phyloP scores from a whole-genome alignment of 2,329 filamentous ascomycete genomes.

The Botrytis tulipae region DNA sequence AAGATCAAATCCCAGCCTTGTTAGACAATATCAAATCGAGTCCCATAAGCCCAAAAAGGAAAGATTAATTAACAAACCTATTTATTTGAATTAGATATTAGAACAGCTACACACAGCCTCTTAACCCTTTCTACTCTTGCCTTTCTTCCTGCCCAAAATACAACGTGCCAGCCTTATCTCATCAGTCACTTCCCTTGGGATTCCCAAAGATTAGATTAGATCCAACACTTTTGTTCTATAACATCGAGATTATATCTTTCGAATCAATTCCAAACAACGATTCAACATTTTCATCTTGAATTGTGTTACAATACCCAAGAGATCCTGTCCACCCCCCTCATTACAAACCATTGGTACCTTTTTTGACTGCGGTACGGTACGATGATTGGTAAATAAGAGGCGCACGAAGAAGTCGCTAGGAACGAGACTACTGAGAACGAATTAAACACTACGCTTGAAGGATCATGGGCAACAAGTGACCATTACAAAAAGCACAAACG shows the following conservation, averaged over 20 bases:
- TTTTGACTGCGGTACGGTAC: not conserved
- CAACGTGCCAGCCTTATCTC: not conserved
- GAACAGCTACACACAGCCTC: not conserved
- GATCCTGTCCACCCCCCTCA: not conserved
- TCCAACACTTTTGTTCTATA: not conserved
- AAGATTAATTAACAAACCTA: not conserved
- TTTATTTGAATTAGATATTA: not conserved
- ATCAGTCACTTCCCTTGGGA: not conserved
- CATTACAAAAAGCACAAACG: conserved; percentile 2
- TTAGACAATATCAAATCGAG: not conserved
- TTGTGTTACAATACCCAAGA: too few relatives aligned
- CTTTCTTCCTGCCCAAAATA: not conserved
- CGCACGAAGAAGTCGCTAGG: not conserved
- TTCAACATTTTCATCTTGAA: not conserved
- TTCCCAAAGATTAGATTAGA: not conserved
- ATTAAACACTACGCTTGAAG: conserved; percentile 7
- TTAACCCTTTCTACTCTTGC: not conserved
- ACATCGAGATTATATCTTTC: not conserved
- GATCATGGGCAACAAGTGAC: conserved; percentile 7
- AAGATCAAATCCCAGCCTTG: too few relatives aligned
- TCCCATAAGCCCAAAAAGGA: not conserved
- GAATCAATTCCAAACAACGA: not conserved
- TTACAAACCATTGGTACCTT: not conserved
- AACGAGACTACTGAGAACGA: not conserved
- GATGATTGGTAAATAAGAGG: not conserved